A percentile compares a stretch with the other conserved stretches of the same genome.
phyloP scores from a whole-genome alignment of 106 monocot species.

The Dendrobium chrysotoxum region DNA sequence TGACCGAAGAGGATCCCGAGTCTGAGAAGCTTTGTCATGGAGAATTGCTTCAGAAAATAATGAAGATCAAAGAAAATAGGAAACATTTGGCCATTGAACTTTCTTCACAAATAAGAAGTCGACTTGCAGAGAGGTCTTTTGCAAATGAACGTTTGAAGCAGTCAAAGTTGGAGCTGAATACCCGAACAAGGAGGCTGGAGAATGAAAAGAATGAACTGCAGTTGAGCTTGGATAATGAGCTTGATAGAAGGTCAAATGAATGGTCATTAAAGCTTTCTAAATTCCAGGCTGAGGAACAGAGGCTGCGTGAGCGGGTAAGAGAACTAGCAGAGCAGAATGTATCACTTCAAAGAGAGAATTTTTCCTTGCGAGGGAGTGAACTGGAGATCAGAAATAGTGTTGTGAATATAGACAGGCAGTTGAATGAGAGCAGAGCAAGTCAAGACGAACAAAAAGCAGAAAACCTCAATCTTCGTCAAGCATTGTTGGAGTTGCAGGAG shows the following conservation, averaged over 20 bases:
- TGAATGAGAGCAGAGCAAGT: conserved; percentile 34
- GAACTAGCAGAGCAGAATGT: conserved; percentile 95
- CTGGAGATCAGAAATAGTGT: conserved; percentile 24
- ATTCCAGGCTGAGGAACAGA: conserved; percentile 71
- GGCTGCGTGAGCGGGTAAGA: conserved; percentile 75
- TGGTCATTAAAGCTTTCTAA: conserved; percentile 79
- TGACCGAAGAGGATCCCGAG: conserved; percentile 36
- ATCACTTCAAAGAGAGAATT: conserved; percentile 77
- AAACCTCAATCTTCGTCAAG: conserved; percentile 40
- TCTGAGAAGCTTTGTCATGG: conserved; percentile 17
- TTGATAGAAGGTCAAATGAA: conserved; percentile 72
- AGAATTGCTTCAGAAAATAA: conserved; percentile 39
- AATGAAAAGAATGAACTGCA: conserved; percentile 80
- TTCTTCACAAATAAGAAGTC: conserved; percentile 51
- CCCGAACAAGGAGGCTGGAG: conserved; percentile 72
- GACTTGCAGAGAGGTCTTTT: conserved; percentile 55
- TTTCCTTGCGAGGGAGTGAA: conserved; percentile 52
- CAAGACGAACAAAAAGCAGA: conserved; percentile 41
- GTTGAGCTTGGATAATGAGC: conserved; percentile 61
- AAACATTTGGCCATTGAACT: conserved; percentile 60
- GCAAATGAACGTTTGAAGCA: conserved; percentile 47
- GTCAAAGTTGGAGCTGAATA: conserved; percentile 50
- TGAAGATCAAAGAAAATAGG: conserved; percentile 42
- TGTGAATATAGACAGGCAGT: conserved; percentile 42
- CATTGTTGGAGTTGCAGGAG: conserved; percentile 40